phyloP scores from a whole-genome alignment of 768 basidiomycete genomes.

The Pisolithus sp. region DNA sequence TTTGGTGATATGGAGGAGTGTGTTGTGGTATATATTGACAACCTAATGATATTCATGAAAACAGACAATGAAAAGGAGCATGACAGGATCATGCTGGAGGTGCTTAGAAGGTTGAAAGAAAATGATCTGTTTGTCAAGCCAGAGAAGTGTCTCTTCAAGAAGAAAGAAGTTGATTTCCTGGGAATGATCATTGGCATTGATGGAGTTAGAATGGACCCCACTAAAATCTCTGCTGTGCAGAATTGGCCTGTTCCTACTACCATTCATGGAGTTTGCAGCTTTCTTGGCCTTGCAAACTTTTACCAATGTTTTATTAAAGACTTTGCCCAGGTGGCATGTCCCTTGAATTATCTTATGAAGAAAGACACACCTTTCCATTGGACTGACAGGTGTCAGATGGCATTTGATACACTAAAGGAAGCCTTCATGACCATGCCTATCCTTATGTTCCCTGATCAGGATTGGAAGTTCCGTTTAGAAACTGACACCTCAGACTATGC shows the following conservation, averaged over 20 bases:
- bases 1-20: constrained; percentile 13
- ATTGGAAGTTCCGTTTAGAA: background rate
- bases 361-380: constrained; percentile 23
- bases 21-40: constrained; percentile 41
- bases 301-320: constrained; percentile 24
- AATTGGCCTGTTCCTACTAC: constrained; percentile 23
- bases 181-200: constrained; percentile 22
- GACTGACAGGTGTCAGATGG: constrained; percentile 11
- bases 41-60: constrained; percentile 33
- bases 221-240: constrained; percentile 25
- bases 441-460: background rate
- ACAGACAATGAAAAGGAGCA: constrained; percentile 13
- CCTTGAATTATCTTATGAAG: constrained; percentile 21
- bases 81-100: constrained; percentile 4
- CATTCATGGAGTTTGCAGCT: constrained; percentile 16
- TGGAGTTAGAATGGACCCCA: constrained; percentile 26
- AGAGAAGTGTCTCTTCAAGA: constrained; percentile 32
- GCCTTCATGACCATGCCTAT: constrained; percentile 24
- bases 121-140: constrained; percentile 31
- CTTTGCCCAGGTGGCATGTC: constrained; percentile 21
- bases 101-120: too few species aligned
- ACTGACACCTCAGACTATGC: too few species aligned
- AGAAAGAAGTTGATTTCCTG: constrained; percentile 23
- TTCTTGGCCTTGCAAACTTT: too few species aligned
- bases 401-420: constrained; percentile 28